phyloP scores from a whole-genome alignment of 2,329 filamentous ascomycete genomes.

The Orbilia quercus region DNA sequence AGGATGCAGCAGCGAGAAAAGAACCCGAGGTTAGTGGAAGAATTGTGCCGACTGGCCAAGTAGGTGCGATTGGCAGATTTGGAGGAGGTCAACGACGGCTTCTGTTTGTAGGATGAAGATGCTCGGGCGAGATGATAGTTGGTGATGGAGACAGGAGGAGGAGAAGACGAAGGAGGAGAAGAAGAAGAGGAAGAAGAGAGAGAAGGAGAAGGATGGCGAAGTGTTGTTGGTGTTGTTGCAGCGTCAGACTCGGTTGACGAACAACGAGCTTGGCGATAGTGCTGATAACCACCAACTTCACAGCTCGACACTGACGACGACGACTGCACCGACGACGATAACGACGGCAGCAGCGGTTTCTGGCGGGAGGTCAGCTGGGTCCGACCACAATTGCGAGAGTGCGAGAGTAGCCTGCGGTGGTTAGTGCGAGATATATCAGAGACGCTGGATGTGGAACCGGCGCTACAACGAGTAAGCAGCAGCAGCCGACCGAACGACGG shows the following conservation, averaged over 20 bases:
- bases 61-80: background rate
- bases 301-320: background rate
- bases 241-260: background rate
- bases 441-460: background rate
- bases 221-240: slow-evolving; percentile 7
- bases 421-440: too few relatives aligned
- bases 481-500: slow-evolving; percentile 12
- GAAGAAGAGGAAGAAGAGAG: slow-evolving; percentile 4
- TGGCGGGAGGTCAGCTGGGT: background rate
- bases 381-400: background rate
- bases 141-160: slow-evolving; percentile 7
- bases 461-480: slow-evolving; percentile 1
- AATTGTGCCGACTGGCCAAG: background rate
- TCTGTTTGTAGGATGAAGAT: background rate
- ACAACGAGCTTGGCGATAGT: background rate
- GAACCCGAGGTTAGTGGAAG: slow-evolving; percentile 39
- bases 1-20: slow-evolving; percentile 26
- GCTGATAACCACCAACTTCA: background rate
- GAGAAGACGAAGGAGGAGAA: background rate
- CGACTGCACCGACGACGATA: too few relatives aligned
- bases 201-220: slow-evolving; percentile 9
- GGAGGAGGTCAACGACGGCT: background rate
- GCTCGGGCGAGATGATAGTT: slow-evolving; percentile 17
- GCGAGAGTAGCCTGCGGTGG: background rate
- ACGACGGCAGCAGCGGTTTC: background rate